Conservation (phyloP, 2,329 filamentous ascomycete genomes). For the Apiospora malaysiana region DNA sequence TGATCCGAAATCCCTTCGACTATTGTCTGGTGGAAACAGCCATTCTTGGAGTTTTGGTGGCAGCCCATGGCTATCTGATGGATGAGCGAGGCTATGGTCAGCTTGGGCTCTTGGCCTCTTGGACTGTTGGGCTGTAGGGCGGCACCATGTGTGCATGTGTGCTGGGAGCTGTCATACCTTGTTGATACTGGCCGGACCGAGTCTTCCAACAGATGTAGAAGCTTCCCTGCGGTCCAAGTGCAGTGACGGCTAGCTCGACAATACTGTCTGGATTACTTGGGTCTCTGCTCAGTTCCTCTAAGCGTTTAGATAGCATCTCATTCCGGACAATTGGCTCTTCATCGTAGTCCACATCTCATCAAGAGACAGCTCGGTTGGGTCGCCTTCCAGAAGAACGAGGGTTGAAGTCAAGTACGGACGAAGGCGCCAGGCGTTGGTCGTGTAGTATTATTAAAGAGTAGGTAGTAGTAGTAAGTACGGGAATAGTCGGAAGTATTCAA, state of each 20-base stretch:
- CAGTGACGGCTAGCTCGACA: conserved; percentile 40
- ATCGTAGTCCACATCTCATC: conserved; percentile 16
- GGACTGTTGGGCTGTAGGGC: background rate
- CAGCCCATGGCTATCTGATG: conserved; percentile 36
- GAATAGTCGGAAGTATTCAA: background rate
- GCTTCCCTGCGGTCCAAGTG: conserved; percentile 36
- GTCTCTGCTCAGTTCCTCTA: conserved; percentile 33
- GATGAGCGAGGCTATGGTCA: background rate
- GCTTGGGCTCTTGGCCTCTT: background rate
- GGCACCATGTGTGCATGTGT: background rate
- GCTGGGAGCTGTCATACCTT: conserved; percentile 31
- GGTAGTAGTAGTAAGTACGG: background rate
- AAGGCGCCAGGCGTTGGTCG: conserved; percentile 6
- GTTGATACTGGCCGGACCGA: conserved; percentile 34
- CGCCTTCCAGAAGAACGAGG: conserved; percentile 14
- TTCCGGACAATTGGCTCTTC: conserved; percentile 17
- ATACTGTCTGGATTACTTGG: conserved; percentile 34
- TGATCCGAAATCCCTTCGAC: conserved; percentile 37
- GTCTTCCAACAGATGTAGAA: conserved; percentile 43
- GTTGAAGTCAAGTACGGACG: background rate
- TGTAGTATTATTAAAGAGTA: background rate
- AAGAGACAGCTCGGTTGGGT: conserved; percentile 6
- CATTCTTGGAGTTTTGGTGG: conserved; percentile 35
- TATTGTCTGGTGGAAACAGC: conserved; percentile 38
- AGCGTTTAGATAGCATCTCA: conserved; percentile 36